Base-by-base conservation (phyloP, 1,139 yeast genomes). In the Spencermartinsiella ligniputridi region DNA sequence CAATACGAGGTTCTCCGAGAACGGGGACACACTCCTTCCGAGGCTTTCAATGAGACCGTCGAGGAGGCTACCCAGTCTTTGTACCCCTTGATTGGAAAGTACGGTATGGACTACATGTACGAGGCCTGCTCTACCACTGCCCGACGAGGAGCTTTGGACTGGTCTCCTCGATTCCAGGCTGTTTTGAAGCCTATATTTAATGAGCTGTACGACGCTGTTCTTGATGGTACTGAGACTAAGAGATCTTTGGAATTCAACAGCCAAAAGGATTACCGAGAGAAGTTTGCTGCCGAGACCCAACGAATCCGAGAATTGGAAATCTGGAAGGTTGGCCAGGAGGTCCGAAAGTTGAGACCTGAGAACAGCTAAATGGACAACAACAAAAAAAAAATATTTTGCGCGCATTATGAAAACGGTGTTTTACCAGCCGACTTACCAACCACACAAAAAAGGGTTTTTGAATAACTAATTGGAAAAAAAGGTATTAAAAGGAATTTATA, bases 101-200 rank as follows among this genome's bases (percentile, higher is more conserved):
- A 92, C 81, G 98, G 98, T 78, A 92, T 92, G 98, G 98, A 92
- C 77, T 92, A 92, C 92, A 92, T 92, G 98, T 92, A 92, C 83
- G 97, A 90, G 69, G 98, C 98, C 63, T 92, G 98, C 77, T 92
- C 98, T 60, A 92, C 98, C 69, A 92, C 98, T 61, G 98, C 98
- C 63, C 88, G 97, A 81, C 89, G 98, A 79, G 98, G 98, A 81
- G 98, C 98, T 68, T 82, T 92, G 66, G 98, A 92, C 80, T 92
- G 98, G 98, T 90, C 92, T 81, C 98, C 97, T 74, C 76, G 83
- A 72, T 92, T 92, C 88, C 89, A 89, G 83, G 94, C 87, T 64
- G 97, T 97, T 67, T 82, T 92, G 76, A 92, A 92, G 80, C 98
- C 98, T 66, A 97, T 92, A 52, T 92, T 92, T 80, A 80, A 84